phyloP scores from a whole-genome alignment of 2,329 filamentous ascomycete species.

The Lachnellula cervina region DNA sequence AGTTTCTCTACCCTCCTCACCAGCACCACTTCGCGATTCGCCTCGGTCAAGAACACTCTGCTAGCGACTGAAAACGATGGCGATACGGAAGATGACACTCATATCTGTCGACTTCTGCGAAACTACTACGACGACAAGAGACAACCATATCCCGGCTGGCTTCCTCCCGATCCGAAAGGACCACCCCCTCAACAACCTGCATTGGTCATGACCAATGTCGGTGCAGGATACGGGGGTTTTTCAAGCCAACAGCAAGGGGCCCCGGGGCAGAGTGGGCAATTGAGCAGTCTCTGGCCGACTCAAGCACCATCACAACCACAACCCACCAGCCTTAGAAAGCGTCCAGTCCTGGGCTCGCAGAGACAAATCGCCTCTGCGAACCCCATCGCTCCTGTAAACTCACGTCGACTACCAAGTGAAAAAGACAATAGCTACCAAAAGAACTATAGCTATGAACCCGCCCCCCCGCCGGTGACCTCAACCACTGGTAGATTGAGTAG shows the following conservation, averaged over 20 bases:
- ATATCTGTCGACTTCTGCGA: constrained; percentile 88
- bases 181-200: constrained; percentile 46
- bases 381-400: too few relatives aligned
- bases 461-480: too few relatives aligned
- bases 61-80: constrained; percentile 65
- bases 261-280: constrained; percentile 26
- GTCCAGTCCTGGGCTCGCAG: background rate
- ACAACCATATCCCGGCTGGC: constrained; percentile 75
- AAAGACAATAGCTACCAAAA: constrained; percentile 70
- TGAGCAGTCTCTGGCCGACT: constrained; percentile 24
- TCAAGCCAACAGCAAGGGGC: constrained; percentile 28
- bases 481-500: too few relatives aligned
- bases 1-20: constrained; percentile 74
- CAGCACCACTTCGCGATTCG: constrained; percentile 61
- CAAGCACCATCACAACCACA: constrained; percentile 33
- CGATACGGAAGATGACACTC: constrained; percentile 82
- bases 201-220: constrained; percentile 45
- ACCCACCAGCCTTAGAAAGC: background rate
- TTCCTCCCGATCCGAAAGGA: constrained; percentile 82
- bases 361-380: too few relatives aligned
- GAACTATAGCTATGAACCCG: constrained; percentile 24
- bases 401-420: constrained; percentile 65
- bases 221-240: constrained; percentile 48
- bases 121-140: constrained; percentile 90
- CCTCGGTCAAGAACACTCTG: constrained; percentile 58